These are phyloP conservation scores for Cladophialophora chaetospira DNA, from an alignment of 2,329 filamentous ascomycete species.

Conservation along the genomic window DNA sequence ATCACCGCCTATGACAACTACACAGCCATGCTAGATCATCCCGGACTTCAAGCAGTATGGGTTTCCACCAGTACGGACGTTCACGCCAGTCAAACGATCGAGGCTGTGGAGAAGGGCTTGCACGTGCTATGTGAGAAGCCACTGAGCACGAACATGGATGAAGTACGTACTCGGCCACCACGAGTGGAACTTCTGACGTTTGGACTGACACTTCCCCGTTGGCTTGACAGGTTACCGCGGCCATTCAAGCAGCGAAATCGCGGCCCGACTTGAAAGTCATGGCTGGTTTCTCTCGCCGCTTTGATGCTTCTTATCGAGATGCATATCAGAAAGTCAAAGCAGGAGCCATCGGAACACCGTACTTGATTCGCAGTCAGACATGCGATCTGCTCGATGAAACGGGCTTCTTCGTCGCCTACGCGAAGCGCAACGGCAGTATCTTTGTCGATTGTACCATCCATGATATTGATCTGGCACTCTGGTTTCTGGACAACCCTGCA, in stretches of 20 bases:
- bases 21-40: slow-evolving; percentile 59
- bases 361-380: slow-evolving; percentile 47
- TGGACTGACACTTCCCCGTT: no score
- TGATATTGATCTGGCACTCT: slow-evolving; percentile 49
- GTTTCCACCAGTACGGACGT: slow-evolving; percentile 58
- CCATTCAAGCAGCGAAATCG: no score
- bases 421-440: slow-evolving; percentile 45
- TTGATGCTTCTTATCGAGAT: slow-evolving; percentile 48
- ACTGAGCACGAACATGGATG: slow-evolving; percentile 58
- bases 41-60: slow-evolving; percentile 57
- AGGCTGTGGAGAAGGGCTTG: slow-evolving; percentile 56
- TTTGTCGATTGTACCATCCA: slow-evolving; percentile 50
- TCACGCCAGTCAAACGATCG: slow-evolving; percentile 60
- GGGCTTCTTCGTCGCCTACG: slow-evolving; percentile 49
- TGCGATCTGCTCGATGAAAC: slow-evolving; percentile 43
- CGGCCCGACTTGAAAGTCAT: no score
- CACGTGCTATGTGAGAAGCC: slow-evolving; percentile 61
- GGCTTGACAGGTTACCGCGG: no score
- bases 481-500: slow-evolving; percentile 43
- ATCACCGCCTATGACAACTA: slow-evolving; percentile 57
- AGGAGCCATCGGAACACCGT: slow-evolving; percentile 44
- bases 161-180: slow-evolving; percentile 47
- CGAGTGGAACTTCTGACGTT: slow-evolving; percentile 43
- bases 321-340: slow-evolving; percentile 40
- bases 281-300: slow-evolving; percentile 49